Evolutionary conservation across 2,329 filamentous ascomycete genomes (phyloP), one percentile per base, ranked within the genome.

Genomic region (Aspergillus thermomutatus): DNA sequence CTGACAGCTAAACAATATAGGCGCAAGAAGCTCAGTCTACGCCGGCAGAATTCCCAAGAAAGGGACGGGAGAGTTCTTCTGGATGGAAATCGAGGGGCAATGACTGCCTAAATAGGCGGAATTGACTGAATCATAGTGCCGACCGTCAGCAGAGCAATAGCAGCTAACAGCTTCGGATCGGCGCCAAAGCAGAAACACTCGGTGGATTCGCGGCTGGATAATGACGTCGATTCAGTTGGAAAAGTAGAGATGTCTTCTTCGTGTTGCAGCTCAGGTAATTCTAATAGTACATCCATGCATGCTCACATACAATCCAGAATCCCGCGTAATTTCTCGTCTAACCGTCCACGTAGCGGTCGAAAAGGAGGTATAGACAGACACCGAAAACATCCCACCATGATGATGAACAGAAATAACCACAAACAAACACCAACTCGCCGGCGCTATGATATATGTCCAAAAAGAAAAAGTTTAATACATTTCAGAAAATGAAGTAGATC

Each of bases 381-480:
- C 28, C 14, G 14, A 61, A 57, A 50, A 45, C 27, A 53, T 60
- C 55, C 60, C 55, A 61, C 55, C 60, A 61, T 58, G 26, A 10
- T 7, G 21, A 52, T 28, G 50, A 48, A 54, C 40, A 58, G 25
- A 47, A 60, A n/a, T n/a, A n/a, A 61, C 55, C 46, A 55, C 46
- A 56, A 50, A 53, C 48, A 61, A 57, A 57, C 62, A 66, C 41
- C 41, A 46, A 66, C 66, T 72, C 70, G 72, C 71, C 71, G 66
- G 64, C 72, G 71, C 72, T 74, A 74, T 74, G 71, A 71, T 65
- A 66, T 66, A 59, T 46, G 54, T 51, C 63, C 56, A 54, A 64
- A 66, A 66, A 69, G 68, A 69, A 66, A 67, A 57, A 62, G 60
- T 60, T 65, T 64, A 67, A 68, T 31, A 64, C 46, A 51, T 49